Conservation (phyloP, 2,329 filamentous ascomycete genomes). For the Verticillium dahliae region DNA sequence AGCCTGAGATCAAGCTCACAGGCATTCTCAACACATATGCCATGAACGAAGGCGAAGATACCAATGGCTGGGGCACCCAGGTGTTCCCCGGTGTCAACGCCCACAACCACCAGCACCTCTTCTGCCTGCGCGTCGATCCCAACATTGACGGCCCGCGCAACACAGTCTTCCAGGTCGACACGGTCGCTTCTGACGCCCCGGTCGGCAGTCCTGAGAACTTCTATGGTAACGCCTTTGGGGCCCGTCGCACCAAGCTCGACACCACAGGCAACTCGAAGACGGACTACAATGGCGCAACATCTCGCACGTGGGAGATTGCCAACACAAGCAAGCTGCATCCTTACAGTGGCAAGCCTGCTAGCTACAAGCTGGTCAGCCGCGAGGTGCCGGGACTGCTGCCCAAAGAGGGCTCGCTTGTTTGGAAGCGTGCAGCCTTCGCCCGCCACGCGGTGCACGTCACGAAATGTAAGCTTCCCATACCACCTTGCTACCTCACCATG, state of each 20-base stretch:
- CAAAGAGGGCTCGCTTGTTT: slow-evolving; percentile 74
- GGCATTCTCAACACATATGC: slow-evolving; percentile 90
- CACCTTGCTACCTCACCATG: too few species aligned
- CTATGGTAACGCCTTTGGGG: slow-evolving; percentile 87
- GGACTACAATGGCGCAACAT: slow-evolving; percentile 75
- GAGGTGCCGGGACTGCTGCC: slow-evolving; percentile 75
- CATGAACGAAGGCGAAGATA: slow-evolving; percentile 74
- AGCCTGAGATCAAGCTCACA: slow-evolving; percentile 86
- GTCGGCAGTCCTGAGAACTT: slow-evolving; percentile 77
- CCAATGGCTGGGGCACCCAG: slow-evolving; percentile 82
- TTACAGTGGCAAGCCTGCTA: slow-evolving; percentile 75
- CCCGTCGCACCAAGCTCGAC: slow-evolving; percentile 71
- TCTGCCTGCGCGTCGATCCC: slow-evolving; percentile 81
- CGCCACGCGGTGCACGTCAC: slow-evolving; percentile 85
- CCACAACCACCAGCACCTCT: slow-evolving; percentile 93
- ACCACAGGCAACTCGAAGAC: slow-evolving; percentile 64
- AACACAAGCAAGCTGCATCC: slow-evolving; percentile 82
- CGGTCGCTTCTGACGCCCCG: slow-evolving; percentile 61
- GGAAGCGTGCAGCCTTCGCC: slow-evolving; percentile 85
- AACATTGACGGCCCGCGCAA: slow-evolving; percentile 83
- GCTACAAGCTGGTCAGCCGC: slow-evolving; percentile 84
- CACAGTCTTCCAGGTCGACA: slow-evolving; percentile 79
- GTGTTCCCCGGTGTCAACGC: slow-evolving; percentile 88
- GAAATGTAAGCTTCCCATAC: slow-evolving; percentile 55
- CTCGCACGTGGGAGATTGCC: slow-evolving; percentile 83